Base-by-base conservation (phyloP, 371 early-diverging fungal species). In the Rhizopus arrhizus region DNA sequence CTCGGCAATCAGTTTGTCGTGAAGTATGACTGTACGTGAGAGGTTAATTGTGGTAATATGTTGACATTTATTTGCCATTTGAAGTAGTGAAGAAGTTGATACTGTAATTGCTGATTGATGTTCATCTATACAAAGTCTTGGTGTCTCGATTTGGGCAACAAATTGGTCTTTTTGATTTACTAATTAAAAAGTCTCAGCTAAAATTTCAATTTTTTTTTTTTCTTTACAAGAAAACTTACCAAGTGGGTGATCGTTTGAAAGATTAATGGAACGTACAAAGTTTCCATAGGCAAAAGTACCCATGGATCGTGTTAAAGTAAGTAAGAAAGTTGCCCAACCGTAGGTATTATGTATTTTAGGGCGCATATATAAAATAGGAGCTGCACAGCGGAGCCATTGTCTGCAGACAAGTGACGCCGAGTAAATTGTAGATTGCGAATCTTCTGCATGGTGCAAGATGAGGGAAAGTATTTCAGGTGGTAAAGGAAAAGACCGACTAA, bases 321-420 rank as follows among this genome's bases (percentile, higher is more conserved):
- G 69, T 34, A 84, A 71, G 64, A 88, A 86, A 0, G 77, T 76
- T 1, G 88, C 88, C 85, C 85, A 88, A 10, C 73, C 69, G 48
- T 81, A 80, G 3, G 87, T 87, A 52, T 78, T 72, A 9, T 68
- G 53, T 33, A 87, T 75, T 32, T 67, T 51, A n/a, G 80, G 80
- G 56, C 71, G 72, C 15, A 73, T 72, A 54, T 85, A 87, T 0
- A 87, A 65, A 16, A 82, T 56, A 28, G 80, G 81, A 5, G 79
- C 75, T 31, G 74, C 82, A 56, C 84, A 87, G 4, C 63, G 70
- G 38, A 79, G 65, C 84, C 85, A 87, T 22, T 81, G 75, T 33
- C 77, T 69, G 47, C 76, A 80, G 3, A 85, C 87, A 15, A 81
- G 68, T 6, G 83, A 68, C n/a, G 74, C 66, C 7, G 70, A 53